Evolutionary conservation across 352 stramenopile species (phyloP).

Genomic region (Pseudoperonospora humuli): DNA sequence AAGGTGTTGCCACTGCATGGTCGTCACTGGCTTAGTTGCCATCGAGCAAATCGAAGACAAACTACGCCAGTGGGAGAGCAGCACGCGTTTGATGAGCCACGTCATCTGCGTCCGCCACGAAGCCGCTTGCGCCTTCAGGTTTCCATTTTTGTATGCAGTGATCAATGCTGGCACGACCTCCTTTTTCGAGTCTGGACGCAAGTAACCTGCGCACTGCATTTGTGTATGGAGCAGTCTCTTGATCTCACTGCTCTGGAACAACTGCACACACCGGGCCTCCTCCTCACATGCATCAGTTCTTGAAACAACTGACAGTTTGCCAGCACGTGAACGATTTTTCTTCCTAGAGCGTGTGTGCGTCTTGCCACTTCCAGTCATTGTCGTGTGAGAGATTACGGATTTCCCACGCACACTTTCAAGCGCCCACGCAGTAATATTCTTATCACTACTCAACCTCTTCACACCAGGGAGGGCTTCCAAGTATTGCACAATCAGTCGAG

Average conservation of each 20-base stretch:
- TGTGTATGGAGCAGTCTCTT: conserved; percentile 11
- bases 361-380: conserved; percentile 1
- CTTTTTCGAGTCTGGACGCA: conserved; percentile 8
- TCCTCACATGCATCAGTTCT: conserved; percentile 5
- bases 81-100: conserved; percentile 14
- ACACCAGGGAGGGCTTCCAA: conserved; percentile 14
- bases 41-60: conserved; percentile 5
- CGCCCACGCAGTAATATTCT: conserved; percentile 17
- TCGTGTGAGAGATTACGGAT: background rate
- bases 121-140: conserved; percentile 6
- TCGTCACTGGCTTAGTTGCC: background rate
- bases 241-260: conserved; percentile 20
- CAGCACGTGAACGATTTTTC: conserved; percentile 7
- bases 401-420: conserved; percentile 14
- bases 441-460: conserved; percentile 14
- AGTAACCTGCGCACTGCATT: conserved; percentile 18
- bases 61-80: conserved; percentile 21
- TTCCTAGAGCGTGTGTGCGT: conserved; percentile 11
- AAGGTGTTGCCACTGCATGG: conserved; percentile 6
- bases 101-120: conserved; percentile 12
- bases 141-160: conserved; percentile 6
- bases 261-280: conserved; percentile 14
- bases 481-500: conserved; percentile 12
- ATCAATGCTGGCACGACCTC: conserved; percentile 9
- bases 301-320: conserved; percentile 2